These are phyloP conservation scores for Aquilaria yunnanensis DNA, from an alignment of 345 rosid species.

Conservation along the genomic window DNA sequence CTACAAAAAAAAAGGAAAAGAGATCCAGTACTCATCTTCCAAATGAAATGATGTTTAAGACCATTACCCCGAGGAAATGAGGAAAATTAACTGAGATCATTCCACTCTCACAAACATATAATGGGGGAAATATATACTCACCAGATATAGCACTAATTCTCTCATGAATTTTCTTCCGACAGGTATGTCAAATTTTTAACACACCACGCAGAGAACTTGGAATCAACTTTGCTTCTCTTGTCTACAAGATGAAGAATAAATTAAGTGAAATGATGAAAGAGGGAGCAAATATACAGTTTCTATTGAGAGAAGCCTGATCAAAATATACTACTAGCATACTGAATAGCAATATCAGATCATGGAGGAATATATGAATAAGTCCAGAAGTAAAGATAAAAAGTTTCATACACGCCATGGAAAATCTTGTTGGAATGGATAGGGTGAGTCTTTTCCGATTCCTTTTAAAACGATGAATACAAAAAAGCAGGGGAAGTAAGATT, in stretches of 20 bases:
- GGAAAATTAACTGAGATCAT: too few species aligned
- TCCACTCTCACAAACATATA: too few species aligned
- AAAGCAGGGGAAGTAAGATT: too few species aligned
- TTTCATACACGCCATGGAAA: too few species aligned
- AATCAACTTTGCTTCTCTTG: slow-evolving; percentile 66
- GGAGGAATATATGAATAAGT: neutral
- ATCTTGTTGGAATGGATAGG: too few species aligned
- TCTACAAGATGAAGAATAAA: slow-evolving; percentile 26
- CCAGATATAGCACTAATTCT: slow-evolving; percentile 76
- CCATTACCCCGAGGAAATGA: too few species aligned
- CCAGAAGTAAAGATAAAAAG: neutral
- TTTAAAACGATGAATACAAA: too few species aligned
- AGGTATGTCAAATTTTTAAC: slow-evolving; percentile 58
- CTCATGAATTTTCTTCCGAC: slow-evolving; percentile 79
- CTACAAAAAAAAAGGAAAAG: too few species aligned
- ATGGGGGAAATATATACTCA: slow-evolving; percentile 13
- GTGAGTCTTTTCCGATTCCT: too few species aligned
- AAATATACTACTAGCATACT: neutral
- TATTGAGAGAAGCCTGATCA: neutral
- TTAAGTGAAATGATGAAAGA: slow-evolving; percentile 1
- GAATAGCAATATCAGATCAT: neutral
- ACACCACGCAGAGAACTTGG: slow-evolving; percentile 51
- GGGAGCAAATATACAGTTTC: neutral
- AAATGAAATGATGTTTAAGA: too few species aligned
- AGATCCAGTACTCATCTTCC: too few species aligned